Evolutionary conservation across 306 rosid genomes (phyloP), one percentile per base, ranked within the genome.

Genomic region (Ammopiptanthus mongolicus): DNA sequence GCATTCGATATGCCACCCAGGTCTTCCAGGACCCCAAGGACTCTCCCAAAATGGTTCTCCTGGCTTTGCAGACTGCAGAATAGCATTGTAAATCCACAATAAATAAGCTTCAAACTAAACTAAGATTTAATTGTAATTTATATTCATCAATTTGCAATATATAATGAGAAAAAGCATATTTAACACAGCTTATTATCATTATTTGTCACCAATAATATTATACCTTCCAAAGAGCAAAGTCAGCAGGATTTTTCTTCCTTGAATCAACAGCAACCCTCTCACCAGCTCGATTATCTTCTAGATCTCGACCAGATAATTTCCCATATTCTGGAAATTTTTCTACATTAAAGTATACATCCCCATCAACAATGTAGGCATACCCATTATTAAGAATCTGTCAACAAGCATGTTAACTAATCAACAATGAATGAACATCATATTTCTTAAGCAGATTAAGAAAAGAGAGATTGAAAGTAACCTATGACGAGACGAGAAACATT

Each of bases 1-100:
- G 83, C 99, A 95, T 79, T 95, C 97, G 46, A 95, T 95, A 83
- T 95, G 99, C 99, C 99, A 95, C 34, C 99, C 99, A 53, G 99
- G 99, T 85, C 99, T 86, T 86, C 97, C 97, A 64, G 93, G 86
- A 56, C 97, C 97, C 99, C 99, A 95, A 11, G 97, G 97, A 80
- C 97, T 92, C 69, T 84, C 99, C 99, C 99, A 95, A 84, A 82
- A 92, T 63, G 97, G 99, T 64, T 95, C 99, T 46, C 97, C 99
- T 65, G 87, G 89, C 88, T 95, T 95, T 70, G 92, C 88, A 69
- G 97, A 87, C 97, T 95, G 89, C 82, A 85, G 64, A 58, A 68
- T 52, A 41, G 65, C 58, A 77, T 60, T 15, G 72, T 56, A 31
- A 71, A 37, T 57, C 41, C 73, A 75, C 37, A 28, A 75, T 19